A percentile compares a stretch with the other conserved stretches of the same genome.
phyloP scores from a whole-genome alignment of 2,329 filamentous ascomycete genomes.

The Diplocarpon mali region DNA sequence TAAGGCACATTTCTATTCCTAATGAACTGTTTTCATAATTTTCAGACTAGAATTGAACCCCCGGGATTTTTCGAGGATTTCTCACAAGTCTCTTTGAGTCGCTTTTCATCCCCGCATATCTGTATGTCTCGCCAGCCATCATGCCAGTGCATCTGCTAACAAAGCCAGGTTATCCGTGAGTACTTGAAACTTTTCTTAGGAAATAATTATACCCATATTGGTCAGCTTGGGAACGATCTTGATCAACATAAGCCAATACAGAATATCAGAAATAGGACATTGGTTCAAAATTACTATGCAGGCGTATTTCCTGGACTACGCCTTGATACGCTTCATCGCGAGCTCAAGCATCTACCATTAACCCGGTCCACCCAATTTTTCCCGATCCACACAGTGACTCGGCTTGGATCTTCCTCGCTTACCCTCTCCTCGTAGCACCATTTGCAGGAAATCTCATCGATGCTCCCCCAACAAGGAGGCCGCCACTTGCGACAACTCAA shows the following conservation, averaged over 20 bases:
- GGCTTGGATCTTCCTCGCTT: constrained; percentile 80
- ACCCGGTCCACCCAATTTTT: constrained; percentile 53
- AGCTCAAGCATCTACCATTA: constrained; percentile 64
- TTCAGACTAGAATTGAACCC: constrained; percentile 57
- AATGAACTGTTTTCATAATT: constrained; percentile 51
- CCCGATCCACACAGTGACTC: constrained; percentile 78
- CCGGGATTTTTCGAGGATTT: constrained; percentile 58
- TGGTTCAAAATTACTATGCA: constrained; percentile 53
- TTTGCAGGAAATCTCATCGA: constrained; percentile 48
- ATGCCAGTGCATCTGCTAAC: constrained; percentile 19
- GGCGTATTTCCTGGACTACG: constrained; percentile 65
- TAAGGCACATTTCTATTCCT: constrained; percentile 47
- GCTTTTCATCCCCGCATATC: constrained; percentile 64
- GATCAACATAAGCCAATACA: constrained; percentile 71
- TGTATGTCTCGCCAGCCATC: constrained; percentile 30
- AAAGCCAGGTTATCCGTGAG: constrained; percentile 35
- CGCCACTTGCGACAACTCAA: constrained; percentile 32
- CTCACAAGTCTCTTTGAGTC: constrained; percentile 70
- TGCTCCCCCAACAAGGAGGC: constrained; percentile 16
- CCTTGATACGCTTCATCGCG: constrained; percentile 52
- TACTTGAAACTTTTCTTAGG: constrained; percentile 28
- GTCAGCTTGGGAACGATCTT: constrained; percentile 61
- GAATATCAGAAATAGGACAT: constrained; percentile 44
- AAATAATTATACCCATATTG: constrained; percentile 44
- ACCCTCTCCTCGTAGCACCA: constrained; percentile 66